Base-by-base conservation (phyloP, 1,284 basidiomycete genomes). In the Puccinia polysora region DNA sequence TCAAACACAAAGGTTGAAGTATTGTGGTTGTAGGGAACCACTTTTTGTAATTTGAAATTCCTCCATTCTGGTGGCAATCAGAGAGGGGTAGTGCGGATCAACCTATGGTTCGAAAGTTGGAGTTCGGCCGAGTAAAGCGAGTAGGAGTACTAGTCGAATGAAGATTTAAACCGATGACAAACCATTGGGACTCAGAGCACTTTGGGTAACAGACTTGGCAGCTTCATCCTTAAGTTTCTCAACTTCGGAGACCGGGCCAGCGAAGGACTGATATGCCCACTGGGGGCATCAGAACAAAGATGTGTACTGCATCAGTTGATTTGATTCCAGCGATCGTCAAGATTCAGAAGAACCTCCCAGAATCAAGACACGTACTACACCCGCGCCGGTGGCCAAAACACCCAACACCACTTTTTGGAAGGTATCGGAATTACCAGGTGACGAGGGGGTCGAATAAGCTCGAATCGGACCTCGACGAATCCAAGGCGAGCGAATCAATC, bases 1-100 rank as follows among this genome's bases (percentile, higher is more conserved):
- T 88, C 88, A 79, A 98, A 96, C 72, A 88, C 83, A 81, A 91
- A 95, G 75, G 77, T 78, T 86, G 88, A 75, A 1, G 63, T 34
- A 64, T 70, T 70, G 47, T 70, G 68, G 32, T 70, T 70, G 58
- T 70, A 70, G 32, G 68, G 68, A 36, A 70, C 30, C 20, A 70
- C 58, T 70, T 70, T 32, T 36, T 70, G 40, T 20, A 70, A 53
- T 36, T 60, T 62, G 40, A 70, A 70, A 34, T 60, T 36, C 36
- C 68, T 56, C 68, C 68, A 70, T 62, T 70, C 68, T 70, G 36
- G 20, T 53, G 28, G 12, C 25, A 53, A 30, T n/a, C n/a, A n/a
- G n/a, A n/a, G n/a, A n/a, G n/a, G n/a, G n/a, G n/a, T n/a, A n/a
- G n/a, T n/a, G 34, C 12, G 25, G 25, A 15, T 49, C 25, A 6